Conservation (phyloP, 169 alveolate species). For the Plasmodium malariae region DNA sequence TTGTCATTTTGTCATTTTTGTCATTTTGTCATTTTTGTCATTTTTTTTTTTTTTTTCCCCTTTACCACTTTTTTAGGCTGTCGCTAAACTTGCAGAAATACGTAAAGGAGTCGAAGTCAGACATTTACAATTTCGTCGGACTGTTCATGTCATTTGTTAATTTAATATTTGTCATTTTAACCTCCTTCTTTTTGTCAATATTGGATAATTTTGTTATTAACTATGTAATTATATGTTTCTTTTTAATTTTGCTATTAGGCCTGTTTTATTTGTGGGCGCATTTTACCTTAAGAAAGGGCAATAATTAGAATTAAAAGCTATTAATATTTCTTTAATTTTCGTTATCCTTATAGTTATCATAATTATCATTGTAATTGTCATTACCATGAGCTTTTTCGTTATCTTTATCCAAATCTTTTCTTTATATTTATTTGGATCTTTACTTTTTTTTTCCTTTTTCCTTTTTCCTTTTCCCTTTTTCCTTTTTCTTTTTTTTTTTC, state of each 20-base stretch:
- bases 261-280: slow-evolving; percentile 19
- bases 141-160: slow-evolving; percentile 62
- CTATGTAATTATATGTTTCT: slow-evolving; percentile 35
- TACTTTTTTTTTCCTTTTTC: too few relatives aligned
- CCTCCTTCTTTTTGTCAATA: slow-evolving; percentile 9
- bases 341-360: too few relatives aligned
- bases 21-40: too few relatives aligned
- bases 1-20: too few relatives aligned
- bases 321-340: too few relatives aligned
- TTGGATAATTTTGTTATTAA: slow-evolving; percentile 35
- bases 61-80: slow-evolving; percentile 10
- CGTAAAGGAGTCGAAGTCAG: slow-evolving; percentile 28
- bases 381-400: too few relatives aligned
- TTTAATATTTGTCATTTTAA: slow-evolving; percentile 20
- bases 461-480: too few relatives aligned
- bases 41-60: background rate
- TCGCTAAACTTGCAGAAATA: slow-evolving; percentile 28
- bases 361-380: too few relatives aligned
- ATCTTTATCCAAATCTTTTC: too few relatives aligned
- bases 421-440: too few relatives aligned
- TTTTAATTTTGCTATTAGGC: slow-evolving; percentile 20
- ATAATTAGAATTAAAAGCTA: background rate
- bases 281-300: slow-evolving; percentile 13
- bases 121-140: slow-evolving; percentile 42
- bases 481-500: too few relatives aligned